Evolutionary conservation across 1,139 yeast genomes (phyloP), one percentile per base, ranked within the genome.

Genomic region (Saccharomyces hybrid): DNA sequence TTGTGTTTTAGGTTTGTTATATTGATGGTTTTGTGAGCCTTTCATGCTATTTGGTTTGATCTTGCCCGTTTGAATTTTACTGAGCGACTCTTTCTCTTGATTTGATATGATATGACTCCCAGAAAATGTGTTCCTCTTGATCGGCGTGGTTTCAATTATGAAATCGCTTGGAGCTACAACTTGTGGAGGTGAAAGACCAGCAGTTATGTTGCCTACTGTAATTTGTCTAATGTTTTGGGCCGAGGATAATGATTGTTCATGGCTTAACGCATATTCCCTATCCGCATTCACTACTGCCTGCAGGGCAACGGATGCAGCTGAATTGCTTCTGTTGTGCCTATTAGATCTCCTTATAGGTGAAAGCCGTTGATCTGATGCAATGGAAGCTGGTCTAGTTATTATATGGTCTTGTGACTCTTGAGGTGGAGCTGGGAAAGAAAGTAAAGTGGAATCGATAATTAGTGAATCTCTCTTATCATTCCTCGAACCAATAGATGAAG

Each of bases 281-380:
- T 78, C 82, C 6, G 81, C 82, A 58, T 78, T 78, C 14, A 82
- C 88, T 51, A 84, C 84, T 0, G 89, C 88, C 64, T 83, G 86
- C 58, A 84, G 73, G 11, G 85, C 89, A 57, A 76, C 67, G 49
- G 86, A 81, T 8, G 88, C 88, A 7, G 86, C 72, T 14, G 73
- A 69, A 49, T 66, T 65, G 29, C 64, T 65, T 55, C 72, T 64
- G 27, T 58, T 59, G 51, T 70, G 72, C 29, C 58, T 51, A 25
- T 50, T 52, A 34, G 50, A 38, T 16, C 52, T 55, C 34, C 57
- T 62, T 8, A 59, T 54, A 25, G 66, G 65, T 47, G 66, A 59
- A 46, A 55, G 59, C 49, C 60, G 56, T 46, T 58, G 49, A n/a
- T 62, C 65, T 3, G 61, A 58, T 2, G 64, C 58, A 38, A 69